Base-by-base conservation (phyloP, 768 basidiomycete species). In the Butyriboletus loyo region DNA sequence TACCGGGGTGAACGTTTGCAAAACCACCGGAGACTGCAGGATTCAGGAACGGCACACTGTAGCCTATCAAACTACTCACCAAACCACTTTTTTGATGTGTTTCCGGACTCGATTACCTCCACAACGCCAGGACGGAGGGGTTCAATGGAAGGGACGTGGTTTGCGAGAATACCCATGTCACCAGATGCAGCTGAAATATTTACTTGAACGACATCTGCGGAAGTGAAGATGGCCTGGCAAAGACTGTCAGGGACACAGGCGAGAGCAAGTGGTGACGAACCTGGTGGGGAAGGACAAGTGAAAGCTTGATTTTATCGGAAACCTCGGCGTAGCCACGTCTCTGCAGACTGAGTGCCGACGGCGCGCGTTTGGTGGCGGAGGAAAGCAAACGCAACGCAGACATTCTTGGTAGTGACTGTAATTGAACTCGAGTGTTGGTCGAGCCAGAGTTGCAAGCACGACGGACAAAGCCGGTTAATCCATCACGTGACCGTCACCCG, bases 111-210 rank as follows among this genome's bases (percentile, higher is more conserved):
- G 59, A 98, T 83, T 61, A 99, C 87, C 73, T 99, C 97, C 48
- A 99, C 78, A 52, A 98, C 79, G 69, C 97, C 97, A 37, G 97
- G 89, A 67, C 91, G 89, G 49, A 99, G 80, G 43, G 96, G 81
- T 72, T 99, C 97, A 53, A 98, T 89, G n/a, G 93, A 89, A 28
- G 97, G 88, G 50, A 98, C 94, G 75, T 99, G 97, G 81, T 96
- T 97, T 63, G 96, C 92, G 55, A 99, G 86, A 64, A 99, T 91
- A 79, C 97, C 97, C 94, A 98, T 98, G 74, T 98, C 95, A 66
- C 97, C 97, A 4, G 92, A 86, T 50, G 86, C 91, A 36, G 94
- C 97, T 32, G 94, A 77, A 63, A 98, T 76, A 76, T 98, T 98
- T 61, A 99, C 96, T 73, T 98, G 96, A 21, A 90, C 84, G 53